phyloP scores from a whole-genome alignment of 2,329 filamentous ascomycete species.

The Nigrospora oryzae region DNA sequence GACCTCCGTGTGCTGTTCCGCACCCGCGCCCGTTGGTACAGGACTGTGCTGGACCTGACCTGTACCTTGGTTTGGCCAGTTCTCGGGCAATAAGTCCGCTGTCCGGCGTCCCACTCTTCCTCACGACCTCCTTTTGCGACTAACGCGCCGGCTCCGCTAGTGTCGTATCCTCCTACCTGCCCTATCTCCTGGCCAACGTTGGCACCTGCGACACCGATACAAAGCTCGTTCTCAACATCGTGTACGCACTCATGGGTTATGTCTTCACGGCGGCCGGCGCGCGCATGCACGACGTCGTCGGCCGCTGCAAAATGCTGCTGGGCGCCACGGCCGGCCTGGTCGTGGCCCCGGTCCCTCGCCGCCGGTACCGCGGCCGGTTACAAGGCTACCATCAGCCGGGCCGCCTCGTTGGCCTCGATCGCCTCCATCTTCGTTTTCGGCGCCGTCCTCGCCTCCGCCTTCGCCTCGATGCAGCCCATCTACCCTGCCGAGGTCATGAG shows the following conservation, averaged over 20 bases:
- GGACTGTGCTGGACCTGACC: conserved; percentile 27
- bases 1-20: conserved; percentile 25
- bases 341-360: conserved; percentile 25
- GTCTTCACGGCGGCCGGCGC: conserved; percentile 26
- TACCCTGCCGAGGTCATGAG: conserved; percentile 28
- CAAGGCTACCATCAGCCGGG: conserved; percentile 22
- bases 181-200: conserved; percentile 28
- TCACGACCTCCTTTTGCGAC: neutral
- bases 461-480: conserved; percentile 27
- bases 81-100: conserved; percentile 26
- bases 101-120: neutral
- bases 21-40: conserved; percentile 24
- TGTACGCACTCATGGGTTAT: conserved; percentile 29
- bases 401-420: conserved; percentile 24
- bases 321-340: conserved; percentile 25
- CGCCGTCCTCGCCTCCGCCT: conserved; percentile 24
- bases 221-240: conserved; percentile 28
- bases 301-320: conserved; percentile 29
- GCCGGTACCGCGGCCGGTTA: conserved; percentile 25
- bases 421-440: conserved; percentile 30
- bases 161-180: conserved; percentile 27
- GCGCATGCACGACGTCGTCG: conserved; percentile 28
- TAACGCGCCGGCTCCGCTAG: conserved; percentile 6
- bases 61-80: conserved; percentile 33
- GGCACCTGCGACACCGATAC: conserved; percentile 28